A percentile compares a stretch with the other conserved stretches of the same genome.
phyloP scores from a whole-genome alignment of 2,329 filamentous ascomycete species.

The Neopestalotiopsis sp. region DNA sequence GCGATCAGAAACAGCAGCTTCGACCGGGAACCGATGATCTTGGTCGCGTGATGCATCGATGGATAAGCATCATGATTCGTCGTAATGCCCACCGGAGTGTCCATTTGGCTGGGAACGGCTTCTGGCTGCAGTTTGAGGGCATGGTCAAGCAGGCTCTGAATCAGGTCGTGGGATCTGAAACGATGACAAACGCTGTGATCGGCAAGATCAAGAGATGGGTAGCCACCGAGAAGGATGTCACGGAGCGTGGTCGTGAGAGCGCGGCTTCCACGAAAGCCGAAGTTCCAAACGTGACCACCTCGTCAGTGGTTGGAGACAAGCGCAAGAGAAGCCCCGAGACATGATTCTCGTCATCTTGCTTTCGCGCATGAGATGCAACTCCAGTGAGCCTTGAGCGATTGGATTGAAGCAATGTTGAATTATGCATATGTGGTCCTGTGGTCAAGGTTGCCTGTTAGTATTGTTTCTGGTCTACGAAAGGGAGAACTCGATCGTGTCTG shows the following conservation, averaged over 20 bases:
- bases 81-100: background rate
- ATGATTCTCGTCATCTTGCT: too few relatives aligned
- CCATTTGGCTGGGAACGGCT: background rate
- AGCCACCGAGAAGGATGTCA: background rate
- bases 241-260: background rate
- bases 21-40: background rate
- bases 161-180: background rate
- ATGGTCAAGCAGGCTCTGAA: background rate
- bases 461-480: too few relatives aligned
- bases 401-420: too few relatives aligned
- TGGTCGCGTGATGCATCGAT: slow-evolving; percentile 1
- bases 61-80: background rate
- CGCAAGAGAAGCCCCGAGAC: too few relatives aligned
- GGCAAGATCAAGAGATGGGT: background rate
- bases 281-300: too few relatives aligned
- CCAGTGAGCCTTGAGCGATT: too few relatives aligned
- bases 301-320: too few relatives aligned
- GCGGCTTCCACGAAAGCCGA: background rate
- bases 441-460: too few relatives aligned
- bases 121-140: background rate
- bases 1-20: background rate
- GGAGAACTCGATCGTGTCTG: too few relatives aligned
- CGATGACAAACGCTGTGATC: background rate
- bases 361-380: too few relatives aligned
- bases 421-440: too few relatives aligned